Percentiles rank a stretch among this genome's conserved stretches.
These are phyloP conservation scores for Sporisorium sorghi DNA, from an alignment of 1,284 basidiomycete species.

Conservation along the genomic window DNA sequence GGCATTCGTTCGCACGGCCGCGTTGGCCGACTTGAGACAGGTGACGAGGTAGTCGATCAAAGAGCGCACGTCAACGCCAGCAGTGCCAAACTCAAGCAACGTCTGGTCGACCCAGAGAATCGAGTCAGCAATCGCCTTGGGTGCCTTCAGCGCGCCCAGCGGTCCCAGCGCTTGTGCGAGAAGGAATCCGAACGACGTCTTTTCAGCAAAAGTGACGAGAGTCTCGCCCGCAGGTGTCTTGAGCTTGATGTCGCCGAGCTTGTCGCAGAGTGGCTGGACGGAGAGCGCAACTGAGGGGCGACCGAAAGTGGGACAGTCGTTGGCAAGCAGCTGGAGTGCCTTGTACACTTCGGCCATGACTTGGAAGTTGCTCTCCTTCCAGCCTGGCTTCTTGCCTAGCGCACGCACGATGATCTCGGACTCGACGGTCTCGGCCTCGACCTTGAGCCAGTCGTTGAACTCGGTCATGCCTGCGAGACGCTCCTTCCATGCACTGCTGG, in stretches of 20 bases:
- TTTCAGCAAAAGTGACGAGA: conserved; percentile 84
- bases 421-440: conserved; percentile 78
- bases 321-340: conserved; percentile 76
- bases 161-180: conserved; percentile 77
- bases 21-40: conserved; percentile 92
- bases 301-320: conserved; percentile 84
- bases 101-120: conserved; percentile 88
- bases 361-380: conserved; percentile 99
- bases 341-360: conserved; percentile 65
- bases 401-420: conserved; percentile 91
- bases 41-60: conserved; percentile 91
- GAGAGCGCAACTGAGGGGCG: conserved; percentile 85
- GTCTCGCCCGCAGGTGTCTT: conserved; percentile 97
- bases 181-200: conserved; percentile 92
- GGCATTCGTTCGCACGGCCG: conserved; percentile 91
- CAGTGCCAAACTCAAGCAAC: conserved; percentile 91
- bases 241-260: conserved; percentile 94
- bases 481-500: conserved; percentile 91
- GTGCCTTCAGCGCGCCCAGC: conserved; percentile 77
- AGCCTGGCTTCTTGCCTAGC: conserved; percentile 88
- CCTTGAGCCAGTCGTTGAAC: conserved; percentile 84
- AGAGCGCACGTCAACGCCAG: conserved; percentile 83
- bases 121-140: conserved; percentile 94
- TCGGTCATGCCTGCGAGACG: conserved; percentile 87
- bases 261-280: conserved; percentile 88